Base-by-base conservation (phyloP, 495 filamentous ascomycete genomes). In the Penicillium argentinense region DNA sequence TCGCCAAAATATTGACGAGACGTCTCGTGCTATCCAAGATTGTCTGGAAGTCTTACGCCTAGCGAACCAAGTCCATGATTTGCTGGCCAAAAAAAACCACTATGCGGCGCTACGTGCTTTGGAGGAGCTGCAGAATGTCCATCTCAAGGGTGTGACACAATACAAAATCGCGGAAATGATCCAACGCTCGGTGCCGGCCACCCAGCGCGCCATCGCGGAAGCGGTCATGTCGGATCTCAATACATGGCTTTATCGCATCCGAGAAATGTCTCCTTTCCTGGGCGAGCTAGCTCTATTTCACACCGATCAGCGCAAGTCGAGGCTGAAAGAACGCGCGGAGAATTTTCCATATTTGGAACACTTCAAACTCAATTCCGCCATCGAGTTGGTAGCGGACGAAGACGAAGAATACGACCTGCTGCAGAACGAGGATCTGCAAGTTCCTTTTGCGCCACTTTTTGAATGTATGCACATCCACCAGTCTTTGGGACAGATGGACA, bases 241-340 rank as follows among this genome's bases (percentile, higher is more conserved):
- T 63, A 96, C 88, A 2, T 99, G 93, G 93, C 74, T 99, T n/a
- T 97, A 84, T 61, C 84, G 88, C 22, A 95, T 99, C 49, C 83
- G 95, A 46, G 95, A 97, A 63, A 95, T 91, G 25, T 95, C 91
- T 0, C 91, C 96, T 49, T 95, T 92, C 43, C 73, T 99, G 17
- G 93, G 93, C 3, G 91, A 97, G 66, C 86, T 99, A n/a, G 91
- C 93, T 17, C 91, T 99, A 60, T 96, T 91, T 58, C 88, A 95
- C 57, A 97, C 93, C 0, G 85, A 95, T 51, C 76, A 95, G 56
- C 81, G 93, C n/a, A 82, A 91, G 46, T 78, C 78, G 27, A 77
- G 93, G 41, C 89, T 95, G 54, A 88, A 91, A 59, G 83, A 91
- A 47, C 78, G 93, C 14, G 77, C 83, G 23, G 83, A 91, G 46